These are phyloP conservation scores for Candida gorgasii DNA, from an alignment of 805 yeast species.

Conservation along the genomic window DNA sequence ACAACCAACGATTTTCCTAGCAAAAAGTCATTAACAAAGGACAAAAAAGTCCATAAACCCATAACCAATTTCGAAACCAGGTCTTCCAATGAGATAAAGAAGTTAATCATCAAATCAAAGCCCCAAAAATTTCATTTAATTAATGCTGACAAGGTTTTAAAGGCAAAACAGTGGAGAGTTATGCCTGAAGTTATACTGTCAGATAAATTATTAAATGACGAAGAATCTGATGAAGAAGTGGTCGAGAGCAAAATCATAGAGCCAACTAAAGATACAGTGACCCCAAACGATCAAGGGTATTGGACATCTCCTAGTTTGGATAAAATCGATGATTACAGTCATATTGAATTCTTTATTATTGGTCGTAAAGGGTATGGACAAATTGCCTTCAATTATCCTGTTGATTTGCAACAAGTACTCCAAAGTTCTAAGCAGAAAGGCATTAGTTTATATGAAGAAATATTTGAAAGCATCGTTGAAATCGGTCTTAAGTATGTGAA, in stretches of 20 bases:
- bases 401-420: constrained; percentile 63
- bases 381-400: constrained; percentile 63
- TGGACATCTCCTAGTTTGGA: constrained; percentile 72
- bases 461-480: constrained; percentile 31
- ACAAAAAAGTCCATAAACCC: constrained; percentile 15
- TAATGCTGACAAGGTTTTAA: constrained; percentile 42
- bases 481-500: constrained; percentile 55
- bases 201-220: constrained; percentile 13
- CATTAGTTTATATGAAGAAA: constrained; percentile 43
- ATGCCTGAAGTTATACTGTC: constrained; percentile 17
- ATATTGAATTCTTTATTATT: constrained; percentile 62
- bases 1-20: constrained; percentile 13
- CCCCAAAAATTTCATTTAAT: constrained; percentile 44
- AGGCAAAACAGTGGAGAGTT: constrained; percentile 33
- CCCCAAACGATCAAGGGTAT: constrained; percentile 43
- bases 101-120: constrained; percentile 39
- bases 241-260: constrained; percentile 10
- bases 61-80: constrained; percentile 12
- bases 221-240: constrained; percentile 11
- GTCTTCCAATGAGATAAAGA: constrained; percentile 20
- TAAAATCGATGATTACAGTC: constrained; percentile 53
- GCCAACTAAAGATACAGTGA: constrained; percentile 2
- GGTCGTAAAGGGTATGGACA: constrained; percentile 72
- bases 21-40: constrained; percentile 4
- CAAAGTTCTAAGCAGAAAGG: constrained; percentile 35